These are phyloP conservation scores for Serendipita sp. DNA, from an alignment of 768 basidiomycete species.

Conservation along the genomic window DNA sequence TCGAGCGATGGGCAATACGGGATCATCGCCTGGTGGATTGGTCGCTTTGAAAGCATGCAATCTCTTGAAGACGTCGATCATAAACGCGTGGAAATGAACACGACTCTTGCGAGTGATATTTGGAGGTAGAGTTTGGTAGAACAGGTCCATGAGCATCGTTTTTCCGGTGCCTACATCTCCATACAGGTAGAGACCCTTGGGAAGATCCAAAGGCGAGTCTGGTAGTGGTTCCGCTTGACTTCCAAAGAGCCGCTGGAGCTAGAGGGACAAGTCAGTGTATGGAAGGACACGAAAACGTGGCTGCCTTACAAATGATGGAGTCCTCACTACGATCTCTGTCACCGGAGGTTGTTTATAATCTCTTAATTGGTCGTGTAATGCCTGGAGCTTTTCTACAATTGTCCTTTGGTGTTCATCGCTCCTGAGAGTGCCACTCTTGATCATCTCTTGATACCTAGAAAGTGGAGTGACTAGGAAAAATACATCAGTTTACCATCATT, in stretches of 20 bases:
- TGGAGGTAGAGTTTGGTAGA: constrained; percentile 66
- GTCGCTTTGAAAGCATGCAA: constrained; percentile 65
- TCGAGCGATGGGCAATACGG: constrained; percentile 72
- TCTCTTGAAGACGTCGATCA: constrained; percentile 96
- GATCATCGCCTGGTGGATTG: constrained; percentile 47
- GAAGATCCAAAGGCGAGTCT: constrained; percentile 36
- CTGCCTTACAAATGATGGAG: constrained; percentile 21
- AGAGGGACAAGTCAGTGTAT: constrained; percentile 2
- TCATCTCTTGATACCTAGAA: constrained; percentile 29
- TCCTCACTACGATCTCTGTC: constrained; percentile 22
- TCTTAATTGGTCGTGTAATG: constrained; percentile 54
- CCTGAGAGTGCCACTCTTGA: constrained; percentile 37
- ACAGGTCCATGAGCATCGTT: constrained; percentile 98
- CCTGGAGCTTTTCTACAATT: constrained; percentile 71
- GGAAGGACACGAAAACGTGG: not conserved
- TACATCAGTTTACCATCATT: not conserved
- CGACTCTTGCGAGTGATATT: constrained; percentile 58
- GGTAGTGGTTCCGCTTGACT: constrained; percentile 8
- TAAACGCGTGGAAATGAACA: constrained; percentile 97
- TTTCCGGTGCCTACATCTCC: constrained; percentile 97
- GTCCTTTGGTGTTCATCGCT: constrained; percentile 72
- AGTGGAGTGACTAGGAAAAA: constrained; percentile 10
- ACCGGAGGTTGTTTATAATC: constrained; percentile 56
- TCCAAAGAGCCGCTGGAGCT: constrained; percentile 5
- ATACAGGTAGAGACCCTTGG: constrained; percentile 85